Evolutionary conservation across 1,139 yeast genomes (phyloP).

Genomic region (Hyphopichia pseudoburtonii): DNA sequence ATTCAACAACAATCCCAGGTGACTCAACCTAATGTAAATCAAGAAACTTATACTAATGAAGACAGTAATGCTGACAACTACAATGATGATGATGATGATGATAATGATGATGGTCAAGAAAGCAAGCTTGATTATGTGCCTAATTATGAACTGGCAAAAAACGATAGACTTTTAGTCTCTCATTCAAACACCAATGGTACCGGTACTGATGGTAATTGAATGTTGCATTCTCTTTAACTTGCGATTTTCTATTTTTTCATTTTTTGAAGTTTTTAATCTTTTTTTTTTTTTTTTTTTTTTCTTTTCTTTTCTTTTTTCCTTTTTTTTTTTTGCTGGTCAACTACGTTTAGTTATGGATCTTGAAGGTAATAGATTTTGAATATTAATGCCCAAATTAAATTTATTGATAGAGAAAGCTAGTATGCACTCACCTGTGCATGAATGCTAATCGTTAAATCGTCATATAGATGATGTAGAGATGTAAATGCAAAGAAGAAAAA

Average conservation of each 20-base stretch:
- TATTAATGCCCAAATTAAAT: no score
- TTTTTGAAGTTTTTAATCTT: no score
- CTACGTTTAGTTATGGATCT: background rate
- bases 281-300: no score
- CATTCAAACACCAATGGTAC: background rate
- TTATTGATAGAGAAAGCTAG: no score
- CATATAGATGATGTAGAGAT: no score
- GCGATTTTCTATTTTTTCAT: no score
- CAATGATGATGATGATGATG: slow-evolving; percentile 10
- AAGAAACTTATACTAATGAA: background rate
- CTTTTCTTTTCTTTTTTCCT: background rate
- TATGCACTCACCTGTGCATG: no score
- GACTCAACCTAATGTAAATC: no score
- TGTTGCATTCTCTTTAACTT: no score
- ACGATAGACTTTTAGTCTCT: slow-evolving; percentile 21
- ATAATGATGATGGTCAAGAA: slow-evolving; percentile 4
- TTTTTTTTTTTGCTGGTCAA: background rate
- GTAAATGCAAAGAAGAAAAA: background rate
- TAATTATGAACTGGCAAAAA: slow-evolving; percentile 30
- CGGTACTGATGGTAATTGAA: no score
- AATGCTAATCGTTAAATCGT: no score
- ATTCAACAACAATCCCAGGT: background rate
- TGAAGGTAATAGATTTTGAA: background rate
- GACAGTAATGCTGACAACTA: no score
- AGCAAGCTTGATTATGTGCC: slow-evolving; percentile 40